Base-by-base conservation (phyloP, 2,329 filamentous ascomycete species). In the Diaporthe citri region DNA sequence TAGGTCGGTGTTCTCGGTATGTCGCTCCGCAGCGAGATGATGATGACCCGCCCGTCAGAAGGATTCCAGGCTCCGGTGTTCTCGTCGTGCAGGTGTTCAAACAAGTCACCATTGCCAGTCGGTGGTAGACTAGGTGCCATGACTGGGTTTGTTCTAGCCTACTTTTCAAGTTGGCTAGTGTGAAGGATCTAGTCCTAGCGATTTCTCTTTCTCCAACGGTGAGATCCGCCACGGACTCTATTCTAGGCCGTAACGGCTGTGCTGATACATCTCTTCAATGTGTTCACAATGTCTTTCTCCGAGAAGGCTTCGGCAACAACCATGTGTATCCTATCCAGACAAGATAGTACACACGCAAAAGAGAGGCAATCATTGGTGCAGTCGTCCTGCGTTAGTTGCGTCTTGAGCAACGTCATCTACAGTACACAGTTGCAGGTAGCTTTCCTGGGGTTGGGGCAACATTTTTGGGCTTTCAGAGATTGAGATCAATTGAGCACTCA, bases 31-130 rank as follows among this genome's bases (percentile, higher is more conserved):
- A 36, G 43, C 62, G 43, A 66, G 15, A 25, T 25, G 22, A 25
- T 36, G 62, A 66, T 66, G 62, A 66, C 62, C 62, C 62, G 43
- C 28, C 22, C 12, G 20, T 10, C 13, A 36, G 43, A 51, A 66
- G 41, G 28, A 34, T 25, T 66, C 3, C 5, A 36, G 28, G 41
- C 25, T 36, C 17, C 43, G 4, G 22, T 34, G 5, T 36, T 5
- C n/a, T 17, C 22, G 20, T n/a, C 13, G 15, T 31, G 6, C 22
- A 9, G 13, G n/a, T 41, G 12, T 39, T 20, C 13, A 43, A 3
- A 10, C 12, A 25, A 25, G 22, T 36, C 12, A 10, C 9, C 20
- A 10, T n/a, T 13, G 20, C 9, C 10, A 48, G 34, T 46, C 25
- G 15, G 28, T 13, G 12, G 13, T 22, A 66, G 20, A n/a, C 31